phyloP scores from a whole-genome alignment of 345 rosid genomes.

The Hibiscus trionum region DNA sequence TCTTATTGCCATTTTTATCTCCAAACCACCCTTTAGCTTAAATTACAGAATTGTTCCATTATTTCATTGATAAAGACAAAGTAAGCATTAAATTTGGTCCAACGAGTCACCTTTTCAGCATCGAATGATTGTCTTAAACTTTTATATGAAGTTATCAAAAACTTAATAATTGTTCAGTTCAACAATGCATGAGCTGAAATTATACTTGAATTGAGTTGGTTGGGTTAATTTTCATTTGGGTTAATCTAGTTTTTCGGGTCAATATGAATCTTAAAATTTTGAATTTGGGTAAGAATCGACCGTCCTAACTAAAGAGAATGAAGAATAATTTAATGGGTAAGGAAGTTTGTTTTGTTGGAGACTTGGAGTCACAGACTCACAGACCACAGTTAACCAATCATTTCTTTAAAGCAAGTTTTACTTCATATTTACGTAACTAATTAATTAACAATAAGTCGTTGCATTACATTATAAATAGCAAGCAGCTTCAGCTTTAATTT shows the following conservation, averaged over 20 bases:
- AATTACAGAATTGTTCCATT: not conserved
- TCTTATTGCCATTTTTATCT: not conserved
- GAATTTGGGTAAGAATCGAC: too few relatives aligned
- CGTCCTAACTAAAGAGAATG: not conserved
- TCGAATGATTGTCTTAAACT: not conserved
- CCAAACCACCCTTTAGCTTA: not conserved
- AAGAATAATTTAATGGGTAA: not conserved
- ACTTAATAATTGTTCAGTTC: not conserved
- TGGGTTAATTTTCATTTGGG: not conserved
- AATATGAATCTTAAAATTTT: too few relatives aligned
- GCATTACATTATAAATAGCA: not conserved
- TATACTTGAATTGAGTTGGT: not conserved
- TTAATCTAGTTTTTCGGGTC: not conserved
- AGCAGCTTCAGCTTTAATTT: not conserved
- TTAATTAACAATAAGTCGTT: not conserved
- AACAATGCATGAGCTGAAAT: not conserved
- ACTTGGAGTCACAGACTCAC: not conserved
- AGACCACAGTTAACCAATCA: not conserved
- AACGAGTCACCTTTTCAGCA: not conserved
- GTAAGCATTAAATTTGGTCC: not conserved
- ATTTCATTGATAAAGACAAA: not conserved
- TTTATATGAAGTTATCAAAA: not conserved
- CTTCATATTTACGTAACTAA: not conserved
- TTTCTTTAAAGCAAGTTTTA: constrained; percentile 4
- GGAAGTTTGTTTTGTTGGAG: not conserved